Base-by-base conservation (phyloP, 805 yeast species). In the Lipomyces starkeyi region DNA sequence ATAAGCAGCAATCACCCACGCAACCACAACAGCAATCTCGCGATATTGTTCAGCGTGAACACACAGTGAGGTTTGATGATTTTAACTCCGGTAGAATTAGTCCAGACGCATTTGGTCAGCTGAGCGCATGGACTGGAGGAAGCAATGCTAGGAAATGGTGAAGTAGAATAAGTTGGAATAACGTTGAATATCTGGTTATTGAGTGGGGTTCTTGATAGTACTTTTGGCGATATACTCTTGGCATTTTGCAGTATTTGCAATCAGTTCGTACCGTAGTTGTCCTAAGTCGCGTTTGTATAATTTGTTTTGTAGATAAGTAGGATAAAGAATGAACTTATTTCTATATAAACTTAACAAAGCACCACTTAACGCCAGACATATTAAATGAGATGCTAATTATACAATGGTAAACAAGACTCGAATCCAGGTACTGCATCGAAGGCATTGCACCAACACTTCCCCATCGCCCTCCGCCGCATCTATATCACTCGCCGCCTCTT, bases 391-490 rank as follows among this genome's bases (percentile, higher is more conserved):
- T n/a, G 40, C 64, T 66, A 59, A 32, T 43, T 68, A 71, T 57
- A 74, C 77, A 5, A 74, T 77, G 1, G 75, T 71, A 74, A 88
- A 91, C 71, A 82, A 83, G 1, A 94, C 93, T 61, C 87, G 86
- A 32, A 94, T 78, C 97, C 97, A 94, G 37, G 93, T 76, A 76
- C 97, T 91, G 77, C 98, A 94, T 40, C 90, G 87, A 13, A 80
- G 76, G 76, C 98, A 94, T 74, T 93, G 97, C 0, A 91, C 86
- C 27, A 91, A 82, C 1, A 93, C 83, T 70, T 89, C 90, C 71
- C 82, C 88, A 1, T 76, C 71, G 0, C 84, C 82, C 0, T 87
- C 37, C 13, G 20, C 29, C 6, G 5, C 62, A 11, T 40, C 61
- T 13, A 34, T 27, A 22, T 43, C 47, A 8, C 32, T 49, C 20